Conservation (phyloP, 176 grass and related monocot species). For the Hyparrhenia diplandra region DNA sequence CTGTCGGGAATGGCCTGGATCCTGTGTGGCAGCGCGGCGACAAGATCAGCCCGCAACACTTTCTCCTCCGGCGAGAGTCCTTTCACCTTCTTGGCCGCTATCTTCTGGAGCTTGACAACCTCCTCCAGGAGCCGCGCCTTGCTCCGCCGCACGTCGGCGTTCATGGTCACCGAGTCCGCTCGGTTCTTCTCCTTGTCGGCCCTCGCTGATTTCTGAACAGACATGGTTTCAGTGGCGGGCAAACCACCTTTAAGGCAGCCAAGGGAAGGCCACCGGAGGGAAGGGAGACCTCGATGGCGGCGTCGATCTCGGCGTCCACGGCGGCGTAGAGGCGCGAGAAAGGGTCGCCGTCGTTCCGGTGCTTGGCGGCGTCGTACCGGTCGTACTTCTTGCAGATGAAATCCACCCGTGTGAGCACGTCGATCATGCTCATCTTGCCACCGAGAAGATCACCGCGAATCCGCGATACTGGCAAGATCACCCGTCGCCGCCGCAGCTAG, state of each 20-base stretch:
- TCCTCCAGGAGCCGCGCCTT: constrained; percentile 69
- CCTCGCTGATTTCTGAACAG: constrained; percentile 71
- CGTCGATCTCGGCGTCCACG: constrained; percentile 68
- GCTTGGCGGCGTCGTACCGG: constrained; percentile 72
- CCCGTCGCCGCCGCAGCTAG: too few species aligned
- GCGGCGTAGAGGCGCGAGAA: constrained; percentile 71
- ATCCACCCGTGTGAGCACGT: constrained; percentile 77
- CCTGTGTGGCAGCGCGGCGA: constrained; percentile 59
- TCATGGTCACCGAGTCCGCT: too few species aligned
- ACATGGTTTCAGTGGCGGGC: not conserved
- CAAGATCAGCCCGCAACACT: constrained; percentile 45
- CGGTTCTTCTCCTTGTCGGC: constrained; percentile 60
- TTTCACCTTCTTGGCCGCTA: constrained; percentile 82
- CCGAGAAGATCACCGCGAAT: not conserved
- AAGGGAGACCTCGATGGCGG: constrained; percentile 43
- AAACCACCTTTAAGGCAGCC: too few species aligned
- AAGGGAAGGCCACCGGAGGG: not conserved
- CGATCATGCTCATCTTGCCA: constrained; percentile 68
- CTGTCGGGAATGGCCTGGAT: constrained; percentile 67
- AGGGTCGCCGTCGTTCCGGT: constrained; percentile 42
- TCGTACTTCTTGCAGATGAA: constrained; percentile 96
- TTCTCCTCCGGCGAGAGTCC: constrained; percentile 58
- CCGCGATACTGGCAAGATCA: too few species aligned
- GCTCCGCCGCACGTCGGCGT: too few species aligned
- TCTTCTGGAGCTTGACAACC: constrained; percentile 68